Conservation (phyloP, 2,329 filamentous ascomycete species). For the Epichloe glyceriae region DNA sequence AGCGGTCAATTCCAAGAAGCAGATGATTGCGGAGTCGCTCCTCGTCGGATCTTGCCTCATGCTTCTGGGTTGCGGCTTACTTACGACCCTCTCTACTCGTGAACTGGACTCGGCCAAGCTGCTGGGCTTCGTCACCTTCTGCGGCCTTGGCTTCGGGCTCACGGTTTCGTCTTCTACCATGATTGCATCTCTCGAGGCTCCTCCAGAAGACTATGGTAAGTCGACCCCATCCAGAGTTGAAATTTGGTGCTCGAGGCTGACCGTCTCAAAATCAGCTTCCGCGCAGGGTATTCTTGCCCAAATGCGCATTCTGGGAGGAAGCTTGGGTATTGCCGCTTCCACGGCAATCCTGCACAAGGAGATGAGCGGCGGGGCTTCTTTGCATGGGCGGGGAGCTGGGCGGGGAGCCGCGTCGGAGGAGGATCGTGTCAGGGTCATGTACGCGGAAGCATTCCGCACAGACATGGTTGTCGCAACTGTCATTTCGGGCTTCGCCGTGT, state of each 20-base stretch:
- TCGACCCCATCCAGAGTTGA: not conserved
- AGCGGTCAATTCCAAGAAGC: conserved; percentile 27
- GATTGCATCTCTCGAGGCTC: conserved; percentile 27
- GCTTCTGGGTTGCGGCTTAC: conserved; percentile 32
- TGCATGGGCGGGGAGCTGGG: conserved; percentile 14
- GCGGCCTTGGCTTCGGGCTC: conserved; percentile 40
- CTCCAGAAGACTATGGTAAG: conserved; percentile 33
- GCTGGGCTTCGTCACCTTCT: conserved; percentile 35
- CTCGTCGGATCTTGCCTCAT: conserved; percentile 28
- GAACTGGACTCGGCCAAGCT: conserved; percentile 28
- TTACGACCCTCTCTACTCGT: conserved; percentile 23
- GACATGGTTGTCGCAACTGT: conserved; percentile 34
- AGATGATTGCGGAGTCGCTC: conserved; percentile 31
- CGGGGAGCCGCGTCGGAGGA: conserved; percentile 14
- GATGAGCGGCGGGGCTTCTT: conserved; percentile 4
- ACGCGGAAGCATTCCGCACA: conserved; percentile 30
- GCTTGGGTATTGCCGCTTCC: conserved; percentile 40
- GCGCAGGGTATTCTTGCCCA: conserved; percentile 41
- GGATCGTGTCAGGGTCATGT: conserved; percentile 19
- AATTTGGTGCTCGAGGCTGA: not conserved
- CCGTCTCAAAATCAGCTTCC: conserved; percentile 23
- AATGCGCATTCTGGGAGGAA: conserved; percentile 38
- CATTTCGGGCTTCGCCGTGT: conserved; percentile 26
- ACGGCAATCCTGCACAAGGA: conserved; percentile 30
- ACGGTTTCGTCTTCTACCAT: conserved; percentile 35